Evolutionary conservation across 768 basidiomycete genomes (phyloP), one percentile per base, ranked within the genome.

Genomic region (Boletus insuetus): DNA sequence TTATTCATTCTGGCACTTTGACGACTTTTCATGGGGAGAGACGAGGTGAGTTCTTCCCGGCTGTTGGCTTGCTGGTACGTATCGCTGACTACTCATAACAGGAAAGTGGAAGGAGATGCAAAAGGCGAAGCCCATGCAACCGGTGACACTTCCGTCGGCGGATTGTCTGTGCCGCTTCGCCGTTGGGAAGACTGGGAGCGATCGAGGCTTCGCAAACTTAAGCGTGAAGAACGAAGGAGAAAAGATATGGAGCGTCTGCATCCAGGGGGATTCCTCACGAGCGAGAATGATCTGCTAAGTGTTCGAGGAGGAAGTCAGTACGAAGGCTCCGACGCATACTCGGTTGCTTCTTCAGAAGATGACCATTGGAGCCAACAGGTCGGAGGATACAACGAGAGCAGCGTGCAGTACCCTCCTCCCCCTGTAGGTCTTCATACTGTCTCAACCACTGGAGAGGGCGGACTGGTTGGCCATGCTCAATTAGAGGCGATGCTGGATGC

Each of bases 181-280:
- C 82, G 96, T 47, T 99, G 97, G 97, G 97, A 98, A 73, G 96
- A 99, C 64, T 99, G 96, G 97, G 97, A 99, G 67, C 84, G 94
- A 22, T 96, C 94, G 24, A 82, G 97, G 42, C 78, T 98, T 45
- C 87, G 96, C 48, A 98, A 98, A 74, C 58, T 96, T 32, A 85
- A 83, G 57, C 85, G 97, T 2, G 95, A 97, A 65, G 91, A 94
- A 63, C 80, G 87, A 60, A 78, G 93, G 54, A 75, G 87, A 54
- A 79, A 77, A 64, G 94, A 98, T 8, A 81, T 97, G 61, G 94
- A 94, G 65, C 83, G 91, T 42, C 70, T 77, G 34, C 85, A 90
- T 68, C 87, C 88, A 31, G 75, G 80, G 16, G 89, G 90, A 39
- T 87, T 85, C 66, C 72, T 79, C 49, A 68, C 77, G 35, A 80